phyloP scores from a whole-genome alignment of 1,284 basidiomycete genomes.

The Taiwanofungus camphoratus region DNA sequence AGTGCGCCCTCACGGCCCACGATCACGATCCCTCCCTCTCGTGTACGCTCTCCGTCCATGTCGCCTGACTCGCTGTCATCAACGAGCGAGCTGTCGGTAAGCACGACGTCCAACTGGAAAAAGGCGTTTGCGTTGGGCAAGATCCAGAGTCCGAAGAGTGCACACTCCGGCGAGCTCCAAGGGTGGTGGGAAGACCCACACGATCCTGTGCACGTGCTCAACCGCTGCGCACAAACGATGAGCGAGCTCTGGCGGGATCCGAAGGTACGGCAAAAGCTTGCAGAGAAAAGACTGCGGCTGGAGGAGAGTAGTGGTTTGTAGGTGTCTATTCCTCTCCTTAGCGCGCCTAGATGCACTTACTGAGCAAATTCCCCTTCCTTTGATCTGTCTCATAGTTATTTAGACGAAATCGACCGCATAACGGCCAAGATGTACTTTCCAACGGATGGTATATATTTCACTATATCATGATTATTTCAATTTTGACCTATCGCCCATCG shows the following conservation, averaged over 20 bases:
- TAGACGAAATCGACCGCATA: conserved; percentile 73
- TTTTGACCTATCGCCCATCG: conserved; percentile 1
- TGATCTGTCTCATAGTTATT: conserved; percentile 46
- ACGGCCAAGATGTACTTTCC: conserved; percentile 76
- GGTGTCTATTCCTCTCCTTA: conserved; percentile 26
- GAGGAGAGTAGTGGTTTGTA: conserved; percentile 82
- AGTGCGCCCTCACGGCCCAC: conserved; percentile 8
- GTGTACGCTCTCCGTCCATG: conserved; percentile 23
- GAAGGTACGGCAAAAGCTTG: conserved; percentile 51
- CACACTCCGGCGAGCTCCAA: conserved; percentile 60
- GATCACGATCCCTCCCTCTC: conserved; percentile 15
- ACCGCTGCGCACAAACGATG: conserved; percentile 59
- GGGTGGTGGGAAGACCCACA: conserved; percentile 82
- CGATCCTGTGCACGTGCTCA: conserved; percentile 68
- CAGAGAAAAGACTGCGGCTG: conserved; percentile 57
- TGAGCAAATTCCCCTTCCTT: too few species aligned
- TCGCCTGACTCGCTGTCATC: conserved; percentile 17
- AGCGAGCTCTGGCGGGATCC: conserved; percentile 66
- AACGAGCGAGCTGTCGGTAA: conserved; percentile 48
- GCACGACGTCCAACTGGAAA: conserved; percentile 67
- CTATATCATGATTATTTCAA: background rate
- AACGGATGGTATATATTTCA: conserved; percentile 53
- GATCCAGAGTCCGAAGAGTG: conserved; percentile 59
- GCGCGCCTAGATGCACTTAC: too few species aligned
- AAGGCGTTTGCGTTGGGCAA: conserved; percentile 57